Evolutionary conservation across 2,329 filamentous ascomycete genomes (phyloP).

Genomic region (Stagonosporopsis tanaceti): DNA sequence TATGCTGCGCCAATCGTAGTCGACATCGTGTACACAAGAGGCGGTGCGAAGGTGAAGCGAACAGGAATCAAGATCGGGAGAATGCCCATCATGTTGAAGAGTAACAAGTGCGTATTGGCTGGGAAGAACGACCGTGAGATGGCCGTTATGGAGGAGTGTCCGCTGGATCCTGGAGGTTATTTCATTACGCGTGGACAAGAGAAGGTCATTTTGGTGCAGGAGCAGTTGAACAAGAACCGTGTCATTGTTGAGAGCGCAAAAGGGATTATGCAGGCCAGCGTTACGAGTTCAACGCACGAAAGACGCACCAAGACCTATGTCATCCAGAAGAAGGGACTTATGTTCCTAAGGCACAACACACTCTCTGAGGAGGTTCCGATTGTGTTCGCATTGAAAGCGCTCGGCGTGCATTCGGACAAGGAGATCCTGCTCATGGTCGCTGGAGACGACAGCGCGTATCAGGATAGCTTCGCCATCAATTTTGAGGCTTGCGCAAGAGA

Average conservation of each 20-base stretch:
- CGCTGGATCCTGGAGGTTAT: constrained; percentile 94
- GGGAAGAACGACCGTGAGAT: constrained; percentile 87
- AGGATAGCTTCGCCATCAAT: constrained; percentile 94
- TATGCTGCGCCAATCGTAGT: constrained; percentile 95
- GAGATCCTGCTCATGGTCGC: constrained; percentile 93
- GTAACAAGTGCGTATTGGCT: constrained; percentile 87
- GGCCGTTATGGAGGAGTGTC: constrained; percentile 93
- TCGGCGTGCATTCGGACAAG: constrained; percentile 92
- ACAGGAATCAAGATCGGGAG: constrained; percentile 82
- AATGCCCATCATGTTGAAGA: constrained; percentile 96
- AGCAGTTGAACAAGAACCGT: constrained; percentile 98
- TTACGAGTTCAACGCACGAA: constrained; percentile 92
- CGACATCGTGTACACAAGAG: constrained; percentile 88
- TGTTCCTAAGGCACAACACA: constrained; percentile 91
- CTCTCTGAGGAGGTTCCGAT: constrained; percentile 94
- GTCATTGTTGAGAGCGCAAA: constrained; percentile 98
- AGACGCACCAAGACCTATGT: constrained; percentile 98
- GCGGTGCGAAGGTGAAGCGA: constrained; percentile 76
- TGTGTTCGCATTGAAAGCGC: constrained; percentile 88
- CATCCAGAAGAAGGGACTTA: constrained; percentile 88
- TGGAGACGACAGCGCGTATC: constrained; percentile 85
- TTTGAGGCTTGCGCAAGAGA: constrained; percentile 90
- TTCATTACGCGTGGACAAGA: constrained; percentile 98
- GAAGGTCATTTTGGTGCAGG: constrained; percentile 98
- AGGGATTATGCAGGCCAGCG: constrained; percentile 90